phyloP scores from a whole-genome alignment of 352 stramenopile species.

The Pythium folliculosum region DNA sequence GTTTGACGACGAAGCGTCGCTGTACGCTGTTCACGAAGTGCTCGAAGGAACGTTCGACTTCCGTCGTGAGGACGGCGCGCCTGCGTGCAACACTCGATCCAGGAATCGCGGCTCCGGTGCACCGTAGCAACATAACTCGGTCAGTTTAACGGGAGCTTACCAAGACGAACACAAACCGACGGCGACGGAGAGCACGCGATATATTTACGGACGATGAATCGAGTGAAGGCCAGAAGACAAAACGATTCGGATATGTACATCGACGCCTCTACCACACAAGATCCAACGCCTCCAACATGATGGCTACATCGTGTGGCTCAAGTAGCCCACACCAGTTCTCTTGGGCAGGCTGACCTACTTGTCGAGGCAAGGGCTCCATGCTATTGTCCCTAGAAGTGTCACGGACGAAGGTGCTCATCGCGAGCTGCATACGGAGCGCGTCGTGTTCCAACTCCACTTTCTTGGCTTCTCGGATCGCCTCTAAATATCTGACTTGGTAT shows the following conservation, averaged over 20 bases:
- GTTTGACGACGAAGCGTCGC: neutral
- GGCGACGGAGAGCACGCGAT: neutral
- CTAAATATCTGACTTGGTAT: neutral
- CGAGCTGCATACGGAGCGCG: neutral
- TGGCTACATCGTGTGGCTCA: neutral
- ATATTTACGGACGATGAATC: neutral
- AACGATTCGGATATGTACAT: neutral
- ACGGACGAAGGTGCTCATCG: neutral
- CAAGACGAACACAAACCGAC: too few species aligned
- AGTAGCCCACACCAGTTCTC: too few species aligned
- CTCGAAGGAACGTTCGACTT: conserved; percentile 13
- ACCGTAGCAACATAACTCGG: neutral
- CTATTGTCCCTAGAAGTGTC: neutral
- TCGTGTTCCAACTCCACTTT: neutral
- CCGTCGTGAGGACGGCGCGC: conserved; percentile 1
- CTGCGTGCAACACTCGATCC: neutral
- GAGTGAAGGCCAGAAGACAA: neutral
- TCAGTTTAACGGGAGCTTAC: too few species aligned
- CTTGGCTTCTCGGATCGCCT: neutral
- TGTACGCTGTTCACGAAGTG: conserved; percentile 5
- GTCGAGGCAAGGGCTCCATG: neutral
- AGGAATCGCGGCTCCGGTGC: neutral
- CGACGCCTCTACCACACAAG: neutral
- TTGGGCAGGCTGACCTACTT: neutral
- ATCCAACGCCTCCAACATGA: neutral